These are phyloP conservation scores for Cordyceps cateniannulata DNA, from an alignment of 2,329 filamentous ascomycete genomes.

Conservation along the genomic window DNA sequence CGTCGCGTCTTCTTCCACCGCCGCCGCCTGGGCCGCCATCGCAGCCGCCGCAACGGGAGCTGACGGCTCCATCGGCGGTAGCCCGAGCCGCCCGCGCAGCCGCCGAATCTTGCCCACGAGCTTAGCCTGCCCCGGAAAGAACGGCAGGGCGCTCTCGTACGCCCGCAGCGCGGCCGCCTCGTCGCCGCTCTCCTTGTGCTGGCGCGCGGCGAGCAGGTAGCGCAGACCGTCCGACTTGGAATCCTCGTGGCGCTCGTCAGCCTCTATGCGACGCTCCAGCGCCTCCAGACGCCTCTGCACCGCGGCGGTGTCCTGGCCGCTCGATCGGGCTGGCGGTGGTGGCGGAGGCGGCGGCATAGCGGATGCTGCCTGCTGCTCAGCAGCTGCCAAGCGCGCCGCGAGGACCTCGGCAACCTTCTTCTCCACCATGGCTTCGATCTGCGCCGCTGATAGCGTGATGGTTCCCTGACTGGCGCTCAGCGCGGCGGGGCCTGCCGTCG, in stretches of 20 bases:
- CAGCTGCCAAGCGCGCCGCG: conserved; percentile 60
- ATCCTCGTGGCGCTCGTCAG: conserved; percentile 57
- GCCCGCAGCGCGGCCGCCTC: conserved; percentile 71
- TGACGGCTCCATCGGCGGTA: conserved; percentile 15
- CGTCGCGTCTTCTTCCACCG: not conserved
- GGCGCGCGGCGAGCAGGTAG: conserved; percentile 82
- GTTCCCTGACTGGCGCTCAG: conserved; percentile 23
- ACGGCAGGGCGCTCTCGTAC: conserved; percentile 78
- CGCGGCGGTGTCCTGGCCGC: conserved; percentile 47
- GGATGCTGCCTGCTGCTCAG: conserved; percentile 34
- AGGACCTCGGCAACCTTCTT: conserved; percentile 87
- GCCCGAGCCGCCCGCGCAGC: conserved; percentile 46
- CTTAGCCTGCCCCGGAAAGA: conserved; percentile 81
- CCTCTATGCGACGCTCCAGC: conserved; percentile 77
- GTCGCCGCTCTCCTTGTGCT: conserved; percentile 80
- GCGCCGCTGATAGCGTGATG: conserved; percentile 57
- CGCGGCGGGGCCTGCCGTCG: not conserved
- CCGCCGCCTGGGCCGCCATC: not conserved
- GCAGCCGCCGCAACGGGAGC: not conserved
- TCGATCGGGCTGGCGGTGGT: conserved; percentile 25
- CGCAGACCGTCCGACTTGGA: conserved; percentile 74
- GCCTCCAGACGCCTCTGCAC: conserved; percentile 74
- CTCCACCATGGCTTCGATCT: conserved; percentile 87
- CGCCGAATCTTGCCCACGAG: conserved; percentile 63
- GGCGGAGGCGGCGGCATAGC: conserved; percentile 26